phyloP scores from a whole-genome alignment of 2,329 filamentous ascomycete genomes.

The Teratosphaeria nubilosa region DNA sequence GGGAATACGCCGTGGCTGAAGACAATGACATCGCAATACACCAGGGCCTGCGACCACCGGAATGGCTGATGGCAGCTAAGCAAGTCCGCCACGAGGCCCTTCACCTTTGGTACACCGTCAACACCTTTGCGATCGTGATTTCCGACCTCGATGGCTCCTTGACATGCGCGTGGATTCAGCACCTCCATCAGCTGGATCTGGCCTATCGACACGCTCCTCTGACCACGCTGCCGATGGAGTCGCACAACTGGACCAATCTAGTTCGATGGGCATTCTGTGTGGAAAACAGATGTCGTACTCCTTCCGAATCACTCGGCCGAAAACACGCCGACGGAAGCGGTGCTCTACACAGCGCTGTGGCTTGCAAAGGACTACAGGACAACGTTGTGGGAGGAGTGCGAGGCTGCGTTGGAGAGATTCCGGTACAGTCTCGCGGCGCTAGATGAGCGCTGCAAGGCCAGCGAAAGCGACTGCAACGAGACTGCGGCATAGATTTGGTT shows the following conservation, averaged over 20 bases:
- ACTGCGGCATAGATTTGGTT: too few species aligned
- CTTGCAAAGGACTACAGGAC: not conserved
- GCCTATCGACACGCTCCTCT: too few species aligned
- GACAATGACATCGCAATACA: not conserved
- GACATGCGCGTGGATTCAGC: not conserved
- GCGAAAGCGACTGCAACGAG: not conserved
- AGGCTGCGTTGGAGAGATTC: not conserved
- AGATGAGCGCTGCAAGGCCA: not conserved
- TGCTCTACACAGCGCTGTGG: not conserved
- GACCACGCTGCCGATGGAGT: too few species aligned
- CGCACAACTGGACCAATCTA: not conserved
- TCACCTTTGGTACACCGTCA: not conserved
- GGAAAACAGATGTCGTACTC: not conserved
- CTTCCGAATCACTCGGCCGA: not conserved
- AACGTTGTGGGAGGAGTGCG: not conserved
- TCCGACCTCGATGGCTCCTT: not conserved
- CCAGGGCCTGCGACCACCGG: not conserved
- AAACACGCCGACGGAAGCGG: not conserved
- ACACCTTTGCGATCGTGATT: not conserved
- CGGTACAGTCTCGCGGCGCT: not conserved
- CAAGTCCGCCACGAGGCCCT: not conserved
- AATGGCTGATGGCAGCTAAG: not conserved
- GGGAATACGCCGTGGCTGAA: not conserved
- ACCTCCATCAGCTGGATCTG: not conserved
- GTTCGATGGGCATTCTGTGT: not conserved